Conservation (phyloP, 371 early-diverging fungal species). For the Mucor velutinosus region DNA sequence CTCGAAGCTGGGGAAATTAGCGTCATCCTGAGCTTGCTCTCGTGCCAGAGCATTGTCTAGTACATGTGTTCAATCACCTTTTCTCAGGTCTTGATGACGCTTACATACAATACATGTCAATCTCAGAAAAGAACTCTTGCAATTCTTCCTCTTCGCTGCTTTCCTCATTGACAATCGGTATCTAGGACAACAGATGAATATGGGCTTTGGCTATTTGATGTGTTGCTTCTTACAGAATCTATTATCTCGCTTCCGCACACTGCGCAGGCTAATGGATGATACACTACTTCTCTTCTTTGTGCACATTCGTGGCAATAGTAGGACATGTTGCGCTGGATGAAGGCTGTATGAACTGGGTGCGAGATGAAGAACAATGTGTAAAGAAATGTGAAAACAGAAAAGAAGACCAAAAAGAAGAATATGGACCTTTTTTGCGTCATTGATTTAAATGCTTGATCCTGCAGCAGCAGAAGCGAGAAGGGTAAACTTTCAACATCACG, state of each 20-base stretch:
- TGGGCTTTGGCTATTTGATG: background rate
- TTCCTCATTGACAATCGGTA: background rate
- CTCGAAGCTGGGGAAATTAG: background rate
- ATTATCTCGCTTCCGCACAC: constrained; percentile 2
- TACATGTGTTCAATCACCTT: background rate
- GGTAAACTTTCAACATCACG: background rate
- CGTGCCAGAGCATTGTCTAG: background rate
- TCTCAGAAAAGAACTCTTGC: background rate
- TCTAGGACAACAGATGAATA: background rate
- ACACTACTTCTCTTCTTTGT: constrained; percentile 3
- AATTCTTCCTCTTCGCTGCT: background rate
- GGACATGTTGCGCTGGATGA: background rate
- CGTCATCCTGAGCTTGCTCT: background rate
- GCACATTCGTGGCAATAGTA: constrained; percentile 16
- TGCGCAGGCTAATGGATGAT: background rate
- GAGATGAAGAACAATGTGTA: background rate
- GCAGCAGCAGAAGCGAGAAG: background rate
- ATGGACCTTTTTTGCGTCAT: background rate
- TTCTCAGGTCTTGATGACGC: background rate
- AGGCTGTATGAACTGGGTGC: too few relatives aligned
- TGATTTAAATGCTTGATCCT: background rate
- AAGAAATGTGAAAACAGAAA: background rate
- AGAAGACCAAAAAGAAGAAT: background rate
- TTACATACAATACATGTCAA: background rate
- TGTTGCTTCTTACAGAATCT: background rate